A percentile compares a stretch with the other conserved stretches of the same genome.
Evolutionary conservation across 139 green algal species (phyloP).

Genomic region (Chlamydomonas sp.): DNA sequence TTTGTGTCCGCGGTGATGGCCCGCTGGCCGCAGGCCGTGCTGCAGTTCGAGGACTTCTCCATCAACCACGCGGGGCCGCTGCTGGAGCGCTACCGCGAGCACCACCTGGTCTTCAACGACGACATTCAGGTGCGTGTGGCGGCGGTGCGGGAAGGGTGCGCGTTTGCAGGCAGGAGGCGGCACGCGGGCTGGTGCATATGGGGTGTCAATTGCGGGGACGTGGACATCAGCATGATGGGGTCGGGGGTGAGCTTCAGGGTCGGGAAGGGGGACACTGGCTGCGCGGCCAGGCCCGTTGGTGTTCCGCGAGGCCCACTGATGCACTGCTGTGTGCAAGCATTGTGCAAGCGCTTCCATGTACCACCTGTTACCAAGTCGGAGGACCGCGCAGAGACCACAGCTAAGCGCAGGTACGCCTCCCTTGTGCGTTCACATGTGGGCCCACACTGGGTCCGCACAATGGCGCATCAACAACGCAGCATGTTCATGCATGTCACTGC

Average conservation of each 20-base stretch:
- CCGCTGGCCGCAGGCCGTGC: conserved; percentile 71
- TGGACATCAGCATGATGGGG: not conserved
- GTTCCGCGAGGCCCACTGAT: too few species aligned
- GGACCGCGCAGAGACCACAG: too few species aligned
- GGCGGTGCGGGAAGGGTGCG: not conserved
- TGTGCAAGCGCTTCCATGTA: too few species aligned
- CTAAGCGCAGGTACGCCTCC: too few species aligned
- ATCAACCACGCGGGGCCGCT: conserved; percentile 82
- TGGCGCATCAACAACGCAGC: too few species aligned
- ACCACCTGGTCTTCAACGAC: conserved; percentile 91
- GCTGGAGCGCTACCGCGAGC: conserved; percentile 59
- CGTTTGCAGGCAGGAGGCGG: too few species aligned
- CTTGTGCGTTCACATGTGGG: too few species aligned
- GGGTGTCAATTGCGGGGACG: not conserved
- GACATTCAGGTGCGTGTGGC: conserved; percentile 78
- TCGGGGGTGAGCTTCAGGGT: not conserved
- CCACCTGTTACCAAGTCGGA: too few species aligned
- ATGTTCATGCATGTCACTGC: too few species aligned
- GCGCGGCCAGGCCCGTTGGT: too few species aligned
- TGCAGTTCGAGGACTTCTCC: conserved; percentile 96
- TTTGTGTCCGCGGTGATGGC: conserved; percentile 65
- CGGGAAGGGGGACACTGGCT: not conserved
- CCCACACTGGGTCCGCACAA: too few species aligned
- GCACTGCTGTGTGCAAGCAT: too few species aligned
- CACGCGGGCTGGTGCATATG: not conserved